Percentiles rank a stretch among this genome's conserved stretches.
phyloP scores from a whole-genome alignment of 768 basidiomycete genomes.

The Boletus coccyginus region DNA sequence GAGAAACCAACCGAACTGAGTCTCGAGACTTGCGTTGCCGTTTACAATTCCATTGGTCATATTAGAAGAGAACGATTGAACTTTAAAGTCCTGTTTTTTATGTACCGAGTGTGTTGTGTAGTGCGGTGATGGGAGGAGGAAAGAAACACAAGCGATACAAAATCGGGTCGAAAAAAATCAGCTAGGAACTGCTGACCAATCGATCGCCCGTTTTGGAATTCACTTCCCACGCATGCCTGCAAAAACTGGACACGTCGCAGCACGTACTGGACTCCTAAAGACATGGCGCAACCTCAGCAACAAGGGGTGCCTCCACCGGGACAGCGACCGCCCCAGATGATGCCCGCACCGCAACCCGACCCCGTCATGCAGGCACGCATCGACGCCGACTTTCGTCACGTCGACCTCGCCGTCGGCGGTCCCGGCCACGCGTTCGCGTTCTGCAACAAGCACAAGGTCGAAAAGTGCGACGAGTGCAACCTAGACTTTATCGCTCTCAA shows the following conservation, averaged over 20 bases:
- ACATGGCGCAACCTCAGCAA: constrained; percentile 68
- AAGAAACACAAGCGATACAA: constrained; percentile 18
- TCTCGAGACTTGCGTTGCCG: constrained; percentile 67
- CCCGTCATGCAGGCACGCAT: constrained; percentile 74
- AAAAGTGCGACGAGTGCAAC: constrained; percentile 72
- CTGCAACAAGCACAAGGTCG: constrained; percentile 65
- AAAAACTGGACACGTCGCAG: not conserved
- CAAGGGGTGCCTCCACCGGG: constrained; percentile 38
- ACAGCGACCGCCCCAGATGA: constrained; percentile 40
- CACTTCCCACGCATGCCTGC: constrained; percentile 9
- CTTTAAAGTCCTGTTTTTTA: constrained; percentile 22
- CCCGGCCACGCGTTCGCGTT: constrained; percentile 53
- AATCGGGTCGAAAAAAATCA: constrained; percentile 24
- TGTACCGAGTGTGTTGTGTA: constrained; percentile 24
- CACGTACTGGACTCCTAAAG: not conserved
- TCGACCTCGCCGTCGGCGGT: constrained; percentile 51
- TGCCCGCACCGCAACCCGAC: constrained; percentile 52
- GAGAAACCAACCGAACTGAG: constrained; percentile 60
- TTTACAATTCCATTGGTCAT: constrained; percentile 94
- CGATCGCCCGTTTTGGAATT: not conserved
- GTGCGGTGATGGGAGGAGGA: constrained; percentile 27
- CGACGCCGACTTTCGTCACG: constrained; percentile 65
- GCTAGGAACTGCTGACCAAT: constrained; percentile 30
- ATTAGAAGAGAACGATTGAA: constrained; percentile 46
- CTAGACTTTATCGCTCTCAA: constrained; percentile 76